Base-by-base conservation (phyloP, 164 flowering plant species). In the Berberis thunbergii region DNA sequence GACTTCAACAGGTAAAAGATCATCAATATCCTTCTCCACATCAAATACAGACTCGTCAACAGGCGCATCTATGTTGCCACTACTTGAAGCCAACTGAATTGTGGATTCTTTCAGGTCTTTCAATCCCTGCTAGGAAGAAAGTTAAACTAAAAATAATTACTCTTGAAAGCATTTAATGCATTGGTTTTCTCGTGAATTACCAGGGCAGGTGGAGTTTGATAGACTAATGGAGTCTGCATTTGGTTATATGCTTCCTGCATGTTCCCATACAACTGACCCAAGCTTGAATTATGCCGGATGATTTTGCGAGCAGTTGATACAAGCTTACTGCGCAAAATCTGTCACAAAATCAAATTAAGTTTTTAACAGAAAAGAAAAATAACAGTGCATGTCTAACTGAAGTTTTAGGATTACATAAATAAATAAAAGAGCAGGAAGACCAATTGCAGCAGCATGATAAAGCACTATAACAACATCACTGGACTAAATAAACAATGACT, bases 191-290 rank as follows among this genome's bases (percentile, higher is more conserved):
- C 43, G 53, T 39, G 48, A 52, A 59, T 68, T 84, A 86, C 98
- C 85, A 79, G 79, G 61, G 77, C 68, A 43, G 96, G 59, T 54
- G 96, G 96, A 67, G 74, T 67, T 77, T 86, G 91, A 69, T 79
- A 82, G 71, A 84, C 90, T 60, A 93, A 76, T 46, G 97, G 98
- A 74, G 97, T 93, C 81, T 89, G 98, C 86, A 93, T 89, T 72
- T 82, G 82, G 63, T 79, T 72, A 80, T 93, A 93, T 41, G 96
- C 89, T 69, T 93, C 87, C 83, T 84, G 81, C 97, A 93, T 93
- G 76, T 57, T 89, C 26, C 71, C 77, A 72, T 89, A 93, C 71
- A 93, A 69, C 70, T 89, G 97, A 67, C 87, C 70, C 75, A 93
- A 74, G 76, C 79, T 93, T 66, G 87, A 64, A 65, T 93, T 93